Conservation (phyloP, 2,329 filamentous ascomycete species). For the Lachnellula suecica region DNA sequence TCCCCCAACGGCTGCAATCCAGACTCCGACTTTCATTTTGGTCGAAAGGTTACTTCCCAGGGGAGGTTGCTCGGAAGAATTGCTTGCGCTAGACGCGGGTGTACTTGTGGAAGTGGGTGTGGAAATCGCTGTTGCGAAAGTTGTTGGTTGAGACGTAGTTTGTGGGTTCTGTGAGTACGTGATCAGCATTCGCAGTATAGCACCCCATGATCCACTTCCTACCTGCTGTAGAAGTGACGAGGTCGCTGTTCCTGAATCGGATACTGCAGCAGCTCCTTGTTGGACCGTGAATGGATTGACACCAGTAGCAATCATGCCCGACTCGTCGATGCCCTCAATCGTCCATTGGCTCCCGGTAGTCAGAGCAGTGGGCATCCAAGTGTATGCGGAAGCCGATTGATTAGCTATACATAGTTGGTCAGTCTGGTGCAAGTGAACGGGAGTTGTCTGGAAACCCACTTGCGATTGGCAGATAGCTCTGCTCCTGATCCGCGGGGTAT, state of each 20-base stretch:
- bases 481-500: not conserved
- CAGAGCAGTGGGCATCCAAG: not conserved
- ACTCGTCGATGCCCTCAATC: not conserved
- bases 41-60: not conserved
- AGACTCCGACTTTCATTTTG: not conserved
- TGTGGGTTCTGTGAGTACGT: not conserved
- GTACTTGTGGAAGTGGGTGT: not conserved
- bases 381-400: not conserved
- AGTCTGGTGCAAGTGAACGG: not conserved
- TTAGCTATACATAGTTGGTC: not conserved
- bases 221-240: not conserved
- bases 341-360: not conserved
- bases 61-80: not conserved
- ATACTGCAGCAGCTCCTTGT: not conserved
- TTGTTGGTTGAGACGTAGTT: not conserved
- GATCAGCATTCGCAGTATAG: not conserved
- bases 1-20: not conserved
- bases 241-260: not conserved
- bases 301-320: not conserved
- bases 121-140: not conserved
- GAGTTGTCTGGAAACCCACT: not conserved
- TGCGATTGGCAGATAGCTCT: not conserved
- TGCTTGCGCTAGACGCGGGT: not conserved
- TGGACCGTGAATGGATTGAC: not conserved
- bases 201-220: not conserved